A percentile compares a stretch with the other conserved stretches of the same genome.
These are phyloP conservation scores for Aspergillus leporis DNA, from an alignment of 495 filamentous ascomycete genomes.

Conservation along the genomic window DNA sequence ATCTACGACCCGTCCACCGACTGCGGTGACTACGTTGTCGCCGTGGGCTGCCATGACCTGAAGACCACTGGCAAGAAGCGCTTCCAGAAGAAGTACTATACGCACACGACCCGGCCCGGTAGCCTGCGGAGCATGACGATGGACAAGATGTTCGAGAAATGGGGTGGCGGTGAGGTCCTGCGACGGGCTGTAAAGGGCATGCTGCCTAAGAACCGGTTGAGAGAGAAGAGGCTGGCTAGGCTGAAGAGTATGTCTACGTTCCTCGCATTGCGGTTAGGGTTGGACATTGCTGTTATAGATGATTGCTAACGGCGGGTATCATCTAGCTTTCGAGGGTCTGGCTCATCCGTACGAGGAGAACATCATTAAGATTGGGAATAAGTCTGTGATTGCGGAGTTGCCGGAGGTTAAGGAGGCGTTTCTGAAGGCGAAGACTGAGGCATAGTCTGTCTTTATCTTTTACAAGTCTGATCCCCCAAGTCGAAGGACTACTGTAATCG, in stretches of 20 bases:
- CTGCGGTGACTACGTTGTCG: constrained; percentile 98
- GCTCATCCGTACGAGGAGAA: constrained; percentile 92
- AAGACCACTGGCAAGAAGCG: constrained; percentile 89
- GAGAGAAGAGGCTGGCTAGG: constrained; percentile 81
- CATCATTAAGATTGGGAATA: constrained; percentile 67
- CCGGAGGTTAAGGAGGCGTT: constrained; percentile 51
- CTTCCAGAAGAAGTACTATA: constrained; percentile 91
- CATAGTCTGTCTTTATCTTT: constrained; percentile 17
- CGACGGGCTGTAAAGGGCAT: constrained; percentile 91
- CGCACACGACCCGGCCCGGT: constrained; percentile 87
- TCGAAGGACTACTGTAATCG: constrained; percentile 20
- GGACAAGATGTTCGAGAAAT: constrained; percentile 91
- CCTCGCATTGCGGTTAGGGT: neutral
- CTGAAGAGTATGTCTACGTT: constrained; percentile 69
- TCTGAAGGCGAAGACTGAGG: constrained; percentile 41
- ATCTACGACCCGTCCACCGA: constrained; percentile 95
- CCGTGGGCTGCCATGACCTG: constrained; percentile 81
- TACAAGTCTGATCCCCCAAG: constrained; percentile 14
- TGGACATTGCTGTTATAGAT: neutral
- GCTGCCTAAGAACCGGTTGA: constrained; percentile 93
- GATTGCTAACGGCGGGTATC: constrained; percentile 12
- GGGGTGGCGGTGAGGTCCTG: constrained; percentile 91
- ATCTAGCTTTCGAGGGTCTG: constrained; percentile 80
- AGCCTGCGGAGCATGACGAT: constrained; percentile 85
- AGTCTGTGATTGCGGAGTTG: constrained; percentile 36